Evolutionary conservation across 225 moss, liverwort and hornwort genomes (phyloP).

Genomic region (Takakia lepidozioides): DNA sequence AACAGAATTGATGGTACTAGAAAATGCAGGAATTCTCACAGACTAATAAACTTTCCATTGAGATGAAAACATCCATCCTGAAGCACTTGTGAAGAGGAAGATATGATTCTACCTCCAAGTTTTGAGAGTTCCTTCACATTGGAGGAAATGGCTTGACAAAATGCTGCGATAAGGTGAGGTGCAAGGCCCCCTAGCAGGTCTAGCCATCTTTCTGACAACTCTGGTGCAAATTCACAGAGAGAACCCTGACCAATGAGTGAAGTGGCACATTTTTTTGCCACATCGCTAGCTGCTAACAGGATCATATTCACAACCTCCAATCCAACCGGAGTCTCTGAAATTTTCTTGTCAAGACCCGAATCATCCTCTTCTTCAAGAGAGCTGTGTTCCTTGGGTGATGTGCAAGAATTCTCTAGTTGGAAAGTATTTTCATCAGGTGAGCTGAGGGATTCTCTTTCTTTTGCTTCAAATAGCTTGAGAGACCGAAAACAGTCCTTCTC

Average conservation of each 20-base stretch:
- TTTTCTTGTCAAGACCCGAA: constrained; percentile 2
- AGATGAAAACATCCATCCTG: too few relatives aligned
- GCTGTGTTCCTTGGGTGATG: too few relatives aligned
- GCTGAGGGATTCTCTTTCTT: too few relatives aligned
- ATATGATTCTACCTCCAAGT: constrained; percentile 71
- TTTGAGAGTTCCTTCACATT: constrained; percentile 17
- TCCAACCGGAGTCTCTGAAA: constrained; percentile 17
- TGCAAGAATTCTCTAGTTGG: too few relatives aligned
- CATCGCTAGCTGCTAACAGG: constrained; percentile 27
- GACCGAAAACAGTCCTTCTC: neutral
- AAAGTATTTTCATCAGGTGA: too few relatives aligned
- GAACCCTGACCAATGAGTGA: constrained; percentile 5
- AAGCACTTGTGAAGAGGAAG: too few relatives aligned
- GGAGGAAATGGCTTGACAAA: constrained; percentile 29
- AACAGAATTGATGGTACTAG: too few relatives aligned
- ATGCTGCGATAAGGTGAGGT: constrained; percentile 31
- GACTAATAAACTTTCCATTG: too few relatives aligned
- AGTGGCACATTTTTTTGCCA: constrained; percentile 27
- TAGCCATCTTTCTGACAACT: constrained; percentile 32
- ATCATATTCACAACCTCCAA: constrained; percentile 37
- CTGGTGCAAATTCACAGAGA: constrained; percentile 6
- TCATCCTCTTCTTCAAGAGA: neutral
- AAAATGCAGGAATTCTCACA: too few relatives aligned
- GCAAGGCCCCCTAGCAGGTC: constrained; percentile 38
- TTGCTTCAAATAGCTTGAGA: neutral